Evolutionary conservation across 441 rosid genomes (phyloP).

Genomic region (Lepidium campestre): DNA sequence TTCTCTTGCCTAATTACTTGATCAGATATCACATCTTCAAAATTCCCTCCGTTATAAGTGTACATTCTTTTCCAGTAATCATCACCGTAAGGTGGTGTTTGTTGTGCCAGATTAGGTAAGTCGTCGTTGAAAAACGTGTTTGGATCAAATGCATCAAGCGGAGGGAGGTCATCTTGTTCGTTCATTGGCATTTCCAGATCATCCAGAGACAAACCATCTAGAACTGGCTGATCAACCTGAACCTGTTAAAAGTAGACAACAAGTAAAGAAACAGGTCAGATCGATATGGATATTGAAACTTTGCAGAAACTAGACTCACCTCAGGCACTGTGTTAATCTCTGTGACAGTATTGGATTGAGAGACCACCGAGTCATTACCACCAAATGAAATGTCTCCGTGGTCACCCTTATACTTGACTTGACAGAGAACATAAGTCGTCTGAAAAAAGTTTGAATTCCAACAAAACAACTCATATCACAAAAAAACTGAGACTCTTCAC

Average conservation of each 20-base stretch:
- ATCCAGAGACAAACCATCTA: not conserved
- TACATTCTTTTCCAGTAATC: not conserved
- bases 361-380: not conserved
- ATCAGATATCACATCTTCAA: not conserved
- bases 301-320: not conserved
- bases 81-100: not conserved
- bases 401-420: constrained; percentile 1
- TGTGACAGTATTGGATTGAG: not conserved
- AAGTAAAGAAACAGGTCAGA: not conserved
- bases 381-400: not conserved
- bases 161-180: not conserved
- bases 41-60: not conserved
- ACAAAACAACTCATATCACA: too few species aligned
- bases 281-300: not conserved
- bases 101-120: not conserved
- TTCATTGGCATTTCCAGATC: not conserved
- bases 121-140: not conserved
- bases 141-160: not conserved
- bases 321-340: not conserved
- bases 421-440: constrained; percentile 12
- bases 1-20: not conserved
- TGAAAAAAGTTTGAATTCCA: not conserved
- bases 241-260: too few species aligned
- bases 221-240: not conserved
- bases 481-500: not conserved